phyloP scores from a whole-genome alignment of 441 rosid genomes.

The Pelargonium hybrid region DNA sequence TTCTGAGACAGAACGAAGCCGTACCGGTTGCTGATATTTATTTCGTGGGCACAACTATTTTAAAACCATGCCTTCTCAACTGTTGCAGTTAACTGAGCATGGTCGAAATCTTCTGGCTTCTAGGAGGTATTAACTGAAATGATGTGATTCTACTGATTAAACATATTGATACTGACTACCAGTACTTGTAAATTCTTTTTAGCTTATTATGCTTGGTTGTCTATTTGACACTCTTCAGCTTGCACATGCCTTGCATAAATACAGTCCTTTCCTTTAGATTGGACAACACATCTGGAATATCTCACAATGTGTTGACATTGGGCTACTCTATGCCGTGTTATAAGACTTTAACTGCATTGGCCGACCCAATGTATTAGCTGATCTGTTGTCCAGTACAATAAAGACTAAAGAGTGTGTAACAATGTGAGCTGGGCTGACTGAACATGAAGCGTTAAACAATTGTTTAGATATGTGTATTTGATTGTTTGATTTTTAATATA shows the following conservation, averaged over 20 bases:
- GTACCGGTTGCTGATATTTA: constrained; percentile 24
- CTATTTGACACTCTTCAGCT: background rate
- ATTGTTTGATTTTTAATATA: background rate
- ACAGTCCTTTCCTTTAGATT: background rate
- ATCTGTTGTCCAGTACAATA: background rate
- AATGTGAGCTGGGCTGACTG: background rate
- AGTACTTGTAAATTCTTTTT: background rate
- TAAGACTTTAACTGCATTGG: background rate
- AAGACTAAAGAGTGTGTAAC: background rate
- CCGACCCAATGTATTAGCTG: background rate
- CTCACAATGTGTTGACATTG: background rate
- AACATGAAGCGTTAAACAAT: background rate
- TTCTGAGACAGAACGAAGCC: constrained; percentile 23
- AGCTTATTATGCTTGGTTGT: background rate
- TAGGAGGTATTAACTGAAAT: constrained; percentile 45
- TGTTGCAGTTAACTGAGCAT: constrained; percentile 78
- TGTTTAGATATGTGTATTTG: background rate
- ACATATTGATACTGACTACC: background rate
- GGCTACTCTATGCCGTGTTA: background rate
- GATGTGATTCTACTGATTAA: background rate
- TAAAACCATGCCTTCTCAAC: constrained; percentile 78
- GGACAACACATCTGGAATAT: background rate
- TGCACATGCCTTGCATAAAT: background rate
- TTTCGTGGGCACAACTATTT: constrained; percentile 18
- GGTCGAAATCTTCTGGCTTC: constrained; percentile 71